Evolutionary conservation across 352 stramenopile species (phyloP).

Genomic region (Hyaloperonospora brassicae): DNA sequence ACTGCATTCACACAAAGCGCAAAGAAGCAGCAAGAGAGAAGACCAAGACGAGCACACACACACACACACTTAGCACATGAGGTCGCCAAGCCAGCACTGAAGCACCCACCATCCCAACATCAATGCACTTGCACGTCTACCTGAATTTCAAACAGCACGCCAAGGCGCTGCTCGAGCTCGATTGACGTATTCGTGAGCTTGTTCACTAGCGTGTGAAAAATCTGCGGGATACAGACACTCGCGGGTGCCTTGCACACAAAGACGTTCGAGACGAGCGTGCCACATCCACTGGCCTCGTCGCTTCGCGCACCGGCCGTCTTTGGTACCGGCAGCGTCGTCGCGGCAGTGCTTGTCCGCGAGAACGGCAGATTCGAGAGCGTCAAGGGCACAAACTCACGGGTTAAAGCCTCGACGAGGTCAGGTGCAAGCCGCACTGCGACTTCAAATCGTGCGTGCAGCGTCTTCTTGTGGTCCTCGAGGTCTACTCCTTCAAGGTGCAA

Average conservation of each 20-base stretch:
- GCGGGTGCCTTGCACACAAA: constrained; percentile 49
- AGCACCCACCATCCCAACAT: neutral
- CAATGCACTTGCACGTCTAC: too few relatives aligned
- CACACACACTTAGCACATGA: constrained; percentile 5
- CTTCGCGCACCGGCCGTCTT: constrained; percentile 7
- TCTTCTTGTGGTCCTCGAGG: constrained; percentile 10
- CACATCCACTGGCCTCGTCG: constrained; percentile 7
- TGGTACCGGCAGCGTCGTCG: constrained; percentile 15
- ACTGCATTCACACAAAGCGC: constrained; percentile 9
- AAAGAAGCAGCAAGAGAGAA: constrained; percentile 1
- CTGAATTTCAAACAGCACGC: constrained; percentile 32
- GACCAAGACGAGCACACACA: neutral
- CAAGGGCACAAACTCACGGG: constrained; percentile 23
- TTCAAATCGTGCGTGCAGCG: constrained; percentile 33
- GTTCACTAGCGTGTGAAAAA: constrained; percentile 31
- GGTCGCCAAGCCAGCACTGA: neutral
- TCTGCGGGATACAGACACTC: constrained; percentile 22
- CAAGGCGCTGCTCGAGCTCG: constrained; percentile 31
- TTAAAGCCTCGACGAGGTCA: constrained; percentile 35
- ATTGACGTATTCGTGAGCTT: constrained; percentile 29
- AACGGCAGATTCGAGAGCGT: constrained; percentile 32
- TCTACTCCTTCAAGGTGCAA: constrained; percentile 19
- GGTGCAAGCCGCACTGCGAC: constrained; percentile 19
- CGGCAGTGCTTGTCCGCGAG: constrained; percentile 32
- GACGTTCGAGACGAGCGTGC: constrained; percentile 43